These are phyloP conservation scores for Groenewaldozyma tartarivorans DNA, from an alignment of 805 yeast genomes.

Conservation along the genomic window DNA sequence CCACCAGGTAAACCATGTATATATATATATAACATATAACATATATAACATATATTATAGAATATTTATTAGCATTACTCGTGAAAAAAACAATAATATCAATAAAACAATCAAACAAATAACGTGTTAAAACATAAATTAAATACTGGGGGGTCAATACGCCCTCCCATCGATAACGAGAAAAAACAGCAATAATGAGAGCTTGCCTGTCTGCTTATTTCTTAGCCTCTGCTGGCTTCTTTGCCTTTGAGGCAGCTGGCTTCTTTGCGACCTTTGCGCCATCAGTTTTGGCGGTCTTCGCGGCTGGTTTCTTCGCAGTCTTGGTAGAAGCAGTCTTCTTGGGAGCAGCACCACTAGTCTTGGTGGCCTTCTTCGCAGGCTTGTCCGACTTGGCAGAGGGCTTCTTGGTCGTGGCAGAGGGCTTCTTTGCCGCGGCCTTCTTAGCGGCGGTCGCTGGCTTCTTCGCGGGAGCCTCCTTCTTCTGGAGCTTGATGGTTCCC, in stretches of 20 bases:
- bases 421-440: slow-evolving; percentile 30
- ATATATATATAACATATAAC: slow-evolving; percentile 1
- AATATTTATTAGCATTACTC: too few relatives aligned
- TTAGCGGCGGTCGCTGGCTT: slow-evolving; percentile 17
- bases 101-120: too few relatives aligned
- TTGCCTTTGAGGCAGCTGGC: slow-evolving; percentile 23
- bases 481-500: slow-evolving; percentile 67
- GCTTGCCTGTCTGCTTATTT: too few relatives aligned
- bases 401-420: slow-evolving; percentile 15
- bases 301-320: slow-evolving; percentile 17
- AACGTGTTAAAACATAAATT: too few relatives aligned
- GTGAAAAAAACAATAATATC: too few relatives aligned
- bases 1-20: too few relatives aligned
- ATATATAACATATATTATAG: too few relatives aligned
- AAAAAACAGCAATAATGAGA: too few relatives aligned
- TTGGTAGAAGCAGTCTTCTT: slow-evolving; percentile 36
- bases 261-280: slow-evolving; percentile 18
- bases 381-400: slow-evolving; percentile 23
- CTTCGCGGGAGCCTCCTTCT: slow-evolving; percentile 33
- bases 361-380: slow-evolving; percentile 25
- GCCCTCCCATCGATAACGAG: too few relatives aligned
- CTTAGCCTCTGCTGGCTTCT: slow-evolving; percentile 21
- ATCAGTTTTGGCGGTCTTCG: slow-evolving; percentile 15
- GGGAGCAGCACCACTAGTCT: too few relatives aligned
- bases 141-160: too few relatives aligned